These are phyloP conservation scores for Pythium rhizo-oryzae DNA, from an alignment of 352 stramenopile genomes.

Conservation along the genomic window DNA sequence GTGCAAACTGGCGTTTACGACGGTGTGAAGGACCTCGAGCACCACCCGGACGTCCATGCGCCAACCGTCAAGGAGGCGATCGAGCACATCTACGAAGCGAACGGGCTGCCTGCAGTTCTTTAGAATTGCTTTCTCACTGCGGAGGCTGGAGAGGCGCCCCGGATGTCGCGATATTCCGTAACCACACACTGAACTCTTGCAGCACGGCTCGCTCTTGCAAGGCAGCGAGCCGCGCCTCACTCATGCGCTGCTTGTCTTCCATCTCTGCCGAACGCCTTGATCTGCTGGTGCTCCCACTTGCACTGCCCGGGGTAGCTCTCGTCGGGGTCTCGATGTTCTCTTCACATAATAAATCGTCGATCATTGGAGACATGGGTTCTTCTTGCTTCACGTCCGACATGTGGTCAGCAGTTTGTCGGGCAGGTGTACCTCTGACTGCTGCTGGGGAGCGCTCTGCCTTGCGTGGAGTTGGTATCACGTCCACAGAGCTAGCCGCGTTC, in stretches of 20 bases:
- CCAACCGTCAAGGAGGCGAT: conserved; percentile 76
- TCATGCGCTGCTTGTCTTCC: conserved; percentile 4
- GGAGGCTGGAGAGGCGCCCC: not conserved
- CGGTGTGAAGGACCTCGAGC: conserved; percentile 52
- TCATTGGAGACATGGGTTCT: conserved; percentile 38
- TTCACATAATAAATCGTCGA: conserved; percentile 59
- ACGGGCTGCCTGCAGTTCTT: conserved; percentile 40
- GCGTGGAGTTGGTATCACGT: conserved; percentile 34
- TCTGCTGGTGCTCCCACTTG: conserved; percentile 3
- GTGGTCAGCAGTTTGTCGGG: not conserved
- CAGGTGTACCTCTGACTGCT: not conserved
- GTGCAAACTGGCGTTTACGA: conserved; percentile 88
- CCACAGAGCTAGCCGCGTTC: conserved; percentile 45
- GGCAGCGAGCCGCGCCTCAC: conserved; percentile 26
- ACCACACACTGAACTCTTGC: conserved; percentile 80
- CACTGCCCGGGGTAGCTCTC: not conserved
- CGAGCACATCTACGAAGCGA: conserved; percentile 69
- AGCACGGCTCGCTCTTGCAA: conserved; percentile 79
- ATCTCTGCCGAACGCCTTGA: not conserved
- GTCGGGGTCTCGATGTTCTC: conserved; percentile 62
- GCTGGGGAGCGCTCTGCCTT: conserved; percentile 6
- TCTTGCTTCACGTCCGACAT: not conserved
- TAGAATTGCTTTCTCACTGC: conserved; percentile 10
- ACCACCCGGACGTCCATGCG: conserved; percentile 63
- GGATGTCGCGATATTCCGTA: conserved; percentile 51